A percentile compares a stretch with the other conserved stretches of the same genome.
Evolutionary conservation across 495 filamentous ascomycete species (phyloP).

Genomic region (Aspergillus nidulans): DNA sequence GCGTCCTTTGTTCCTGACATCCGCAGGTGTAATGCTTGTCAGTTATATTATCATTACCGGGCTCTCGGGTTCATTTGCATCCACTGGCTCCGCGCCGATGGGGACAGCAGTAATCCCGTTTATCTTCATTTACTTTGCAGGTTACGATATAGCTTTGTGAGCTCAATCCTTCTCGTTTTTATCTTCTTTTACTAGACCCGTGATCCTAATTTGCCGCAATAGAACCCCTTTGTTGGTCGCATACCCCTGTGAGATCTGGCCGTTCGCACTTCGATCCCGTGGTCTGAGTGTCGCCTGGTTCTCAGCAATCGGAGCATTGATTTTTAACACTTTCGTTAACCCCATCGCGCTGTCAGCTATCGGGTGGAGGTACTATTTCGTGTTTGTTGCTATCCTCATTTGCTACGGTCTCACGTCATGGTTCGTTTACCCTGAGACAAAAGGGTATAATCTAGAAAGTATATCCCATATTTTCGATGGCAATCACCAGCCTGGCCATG

Average conservation of each 20-base stretch:
- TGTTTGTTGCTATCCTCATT: conserved; percentile 52
- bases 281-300: conserved; percentile 45
- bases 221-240: conserved; percentile 54
- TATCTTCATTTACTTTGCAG: conserved; percentile 54
- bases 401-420: conserved; percentile 39
- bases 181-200: neutral
- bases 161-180: neutral
- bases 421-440: conserved; percentile 62
- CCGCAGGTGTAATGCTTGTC: conserved; percentile 52
- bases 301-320: neutral
- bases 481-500: neutral
- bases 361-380: conserved; percentile 57
- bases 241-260: conserved; percentile 60
- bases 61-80: conserved; percentile 49
- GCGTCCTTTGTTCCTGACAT: conserved; percentile 50
- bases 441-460: conserved; percentile 58
- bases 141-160: conserved; percentile 50
- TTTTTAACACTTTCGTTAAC: conserved; percentile 53
- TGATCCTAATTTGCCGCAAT: neutral
- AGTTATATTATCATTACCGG: conserved; percentile 54
- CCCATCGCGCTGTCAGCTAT: conserved; percentile 54
- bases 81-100: conserved; percentile 32
- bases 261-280: conserved; percentile 60
- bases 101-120: conserved; percentile 53
- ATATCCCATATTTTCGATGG: conserved; percentile 57